These are phyloP conservation scores for Melanopsichium pennsylvanicum DNA, from an alignment of 1,284 basidiomycete species.

Conservation along the genomic window DNA sequence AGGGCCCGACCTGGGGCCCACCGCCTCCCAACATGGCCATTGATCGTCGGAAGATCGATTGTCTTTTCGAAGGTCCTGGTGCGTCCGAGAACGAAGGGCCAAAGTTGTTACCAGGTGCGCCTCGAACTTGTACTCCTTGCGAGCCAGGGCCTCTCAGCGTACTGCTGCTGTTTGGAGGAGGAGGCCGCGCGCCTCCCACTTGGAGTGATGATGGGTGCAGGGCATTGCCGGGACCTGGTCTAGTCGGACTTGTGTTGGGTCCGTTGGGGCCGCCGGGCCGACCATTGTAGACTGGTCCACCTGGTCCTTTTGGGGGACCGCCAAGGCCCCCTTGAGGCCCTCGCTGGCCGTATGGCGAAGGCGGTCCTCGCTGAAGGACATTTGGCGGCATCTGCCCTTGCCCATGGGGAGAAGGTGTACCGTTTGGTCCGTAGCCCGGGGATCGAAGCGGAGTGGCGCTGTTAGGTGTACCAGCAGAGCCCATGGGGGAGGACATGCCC, in stretches of 20 bases:
- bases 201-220: constrained; percentile 25
- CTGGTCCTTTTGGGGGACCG: neutral
- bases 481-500: constrained; percentile 14
- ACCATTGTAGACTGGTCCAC: no score
- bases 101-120: constrained; percentile 16
- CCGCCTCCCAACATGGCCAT: constrained; percentile 51
- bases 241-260: constrained; percentile 9
- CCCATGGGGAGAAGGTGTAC: constrained; percentile 15
- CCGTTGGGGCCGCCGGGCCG: constrained; percentile 4
- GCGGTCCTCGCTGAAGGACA: constrained; percentile 38
- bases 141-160: constrained; percentile 13
- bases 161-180: constrained; percentile 15
- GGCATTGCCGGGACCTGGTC: neutral
- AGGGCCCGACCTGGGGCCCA: constrained; percentile 8
- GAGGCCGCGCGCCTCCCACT: constrained; percentile 13
- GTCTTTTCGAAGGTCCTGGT: constrained; percentile 34
- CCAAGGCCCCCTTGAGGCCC: constrained; percentile 11
- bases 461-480: constrained; percentile 17
- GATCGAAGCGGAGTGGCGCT: constrained; percentile 40
- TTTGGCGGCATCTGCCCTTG: constrained; percentile 22
- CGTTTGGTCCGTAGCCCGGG: constrained; percentile 20
- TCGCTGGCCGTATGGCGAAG: constrained; percentile 20
- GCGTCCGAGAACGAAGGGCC: constrained; percentile 47
- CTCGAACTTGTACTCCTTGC: constrained; percentile 8
- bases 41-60: constrained; percentile 48